Evolutionary conservation across 2,329 filamentous ascomycete genomes (phyloP).

Genomic region (Epichloe hybrida): DNA sequence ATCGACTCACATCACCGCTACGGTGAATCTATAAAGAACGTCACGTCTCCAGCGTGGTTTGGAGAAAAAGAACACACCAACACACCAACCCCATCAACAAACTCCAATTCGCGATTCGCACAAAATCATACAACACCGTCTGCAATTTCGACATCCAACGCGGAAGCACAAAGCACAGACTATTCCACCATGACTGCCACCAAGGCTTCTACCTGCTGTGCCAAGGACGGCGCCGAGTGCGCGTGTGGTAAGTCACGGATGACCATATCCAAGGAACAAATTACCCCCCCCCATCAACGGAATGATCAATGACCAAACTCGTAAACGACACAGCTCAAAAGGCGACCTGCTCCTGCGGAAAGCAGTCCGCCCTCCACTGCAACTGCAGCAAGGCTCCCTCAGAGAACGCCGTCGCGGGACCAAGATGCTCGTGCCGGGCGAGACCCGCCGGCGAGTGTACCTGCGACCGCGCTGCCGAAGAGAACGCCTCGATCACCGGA

Average conservation of each 20-base stretch:
- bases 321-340: constrained; percentile 34
- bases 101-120: not conserved
- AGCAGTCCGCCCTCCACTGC: constrained; percentile 77
- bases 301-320: not conserved
- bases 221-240: constrained; percentile 37
- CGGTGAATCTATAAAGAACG: constrained; percentile 1
- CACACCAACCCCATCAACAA: not conserved
- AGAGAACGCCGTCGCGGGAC: constrained; percentile 62
- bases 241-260: constrained; percentile 39
- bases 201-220: constrained; percentile 41
- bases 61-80: too few relatives aligned
- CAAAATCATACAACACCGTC: not conserved
- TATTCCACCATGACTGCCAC: constrained; percentile 19
- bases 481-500: constrained; percentile 52
- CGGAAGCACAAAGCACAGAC: not conserved
- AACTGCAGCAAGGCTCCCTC: constrained; percentile 60
- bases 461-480: constrained; percentile 56
- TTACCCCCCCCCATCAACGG: too few relatives aligned
- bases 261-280: not conserved
- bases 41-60: not conserved
- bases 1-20: not conserved
- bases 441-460: constrained; percentile 71
- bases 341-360: constrained; percentile 76
- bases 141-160: not conserved
- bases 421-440: constrained; percentile 72